Base-by-base conservation (phyloP, 2,329 filamentous ascomycete species). In the Arthroderma sp. region DNA sequence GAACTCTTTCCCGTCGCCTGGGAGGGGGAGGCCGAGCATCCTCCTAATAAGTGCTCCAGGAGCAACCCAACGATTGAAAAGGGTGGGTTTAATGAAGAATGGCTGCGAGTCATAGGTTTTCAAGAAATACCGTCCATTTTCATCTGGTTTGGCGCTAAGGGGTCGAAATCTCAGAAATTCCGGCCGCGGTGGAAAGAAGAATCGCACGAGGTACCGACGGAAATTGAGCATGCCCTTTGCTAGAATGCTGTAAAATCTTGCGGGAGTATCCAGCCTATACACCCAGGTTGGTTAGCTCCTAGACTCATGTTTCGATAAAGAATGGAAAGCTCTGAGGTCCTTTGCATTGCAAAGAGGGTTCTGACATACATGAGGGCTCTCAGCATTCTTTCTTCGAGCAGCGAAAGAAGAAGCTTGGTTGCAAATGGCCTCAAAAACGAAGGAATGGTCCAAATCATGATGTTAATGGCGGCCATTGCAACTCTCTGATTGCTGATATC, bases 371-470 rank as follows among this genome's bases (percentile, higher is more conserved):
- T 61, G 68, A 85, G 84, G 0, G 80, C 76, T 39, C 69, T 70
- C n/a, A 81, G 67, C 40, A 84, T 62, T 8, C 74, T 69, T 28
- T 78, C 72, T 11, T 78, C 78, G 71, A 85, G 74, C 42, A 84
- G 61, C 6, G 75, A 72, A 29, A 69, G 68, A 6, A 80, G 64
- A 28, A 73, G 61, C 39, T 77, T 65, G 27, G 66, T 56, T 1
- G 65, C 74, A 4, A 73, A 58, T 0, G 68, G 64, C 37, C 72
- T 64, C 15, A 70, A 50, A 11, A 62, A 44, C 47, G 55, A 46
- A 7, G 70, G 64, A 0, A 81, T 69, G 44, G 77, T 68, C 46
- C 72, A 76, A 27, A 81, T 56, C 28, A 85, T 60, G 46, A 85
- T 43, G 37, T 36, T 34, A 30, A 43, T 28, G n/a, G 41, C 41